Conservation (phyloP, 495 filamentous ascomycete genomes). For the Neurospora sp. region DNA sequence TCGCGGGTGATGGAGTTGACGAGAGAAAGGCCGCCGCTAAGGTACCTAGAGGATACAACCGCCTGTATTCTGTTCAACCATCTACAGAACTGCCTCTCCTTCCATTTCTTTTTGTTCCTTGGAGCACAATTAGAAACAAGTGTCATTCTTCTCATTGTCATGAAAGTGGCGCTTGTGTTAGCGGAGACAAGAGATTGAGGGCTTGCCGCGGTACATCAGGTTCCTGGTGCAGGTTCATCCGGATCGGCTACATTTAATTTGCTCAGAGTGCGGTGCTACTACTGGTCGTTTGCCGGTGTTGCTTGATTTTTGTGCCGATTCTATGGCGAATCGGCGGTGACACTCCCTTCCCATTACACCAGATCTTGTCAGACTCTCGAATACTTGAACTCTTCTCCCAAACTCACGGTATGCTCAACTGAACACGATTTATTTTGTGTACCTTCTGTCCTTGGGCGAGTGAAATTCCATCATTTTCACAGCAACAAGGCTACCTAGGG, state of each 20-base stretch:
- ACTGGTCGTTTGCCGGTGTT: not conserved
- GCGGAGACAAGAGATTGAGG: not conserved
- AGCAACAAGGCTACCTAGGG: not conserved
- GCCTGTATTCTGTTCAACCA: too few species aligned
- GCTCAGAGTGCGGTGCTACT: not conserved
- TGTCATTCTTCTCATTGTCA: not conserved
- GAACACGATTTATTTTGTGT: too few species aligned
- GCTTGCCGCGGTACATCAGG: not conserved
- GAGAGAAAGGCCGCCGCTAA: slow-evolving; percentile 25
- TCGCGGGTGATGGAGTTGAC: slow-evolving; percentile 63
- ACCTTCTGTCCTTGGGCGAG: too few species aligned
- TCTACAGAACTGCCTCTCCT: not conserved
- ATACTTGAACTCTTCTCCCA: too few species aligned
- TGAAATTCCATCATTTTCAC: not conserved
- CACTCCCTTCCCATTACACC: too few species aligned
- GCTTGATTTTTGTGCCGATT: too few species aligned
- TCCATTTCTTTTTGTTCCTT: not conserved
- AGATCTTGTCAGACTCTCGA: too few species aligned
- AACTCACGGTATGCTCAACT: too few species aligned
- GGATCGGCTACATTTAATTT: not conserved
- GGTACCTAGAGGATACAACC: too few species aligned
- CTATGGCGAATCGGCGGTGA: too few species aligned
- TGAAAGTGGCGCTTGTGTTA: not conserved
- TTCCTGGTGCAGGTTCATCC: not conserved
- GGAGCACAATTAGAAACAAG: not conserved